Percentiles rank a stretch among this genome's conserved stretches.
phyloP scores from a whole-genome alignment of 441 rosid genomes.

The Biscutella laevigata region DNA sequence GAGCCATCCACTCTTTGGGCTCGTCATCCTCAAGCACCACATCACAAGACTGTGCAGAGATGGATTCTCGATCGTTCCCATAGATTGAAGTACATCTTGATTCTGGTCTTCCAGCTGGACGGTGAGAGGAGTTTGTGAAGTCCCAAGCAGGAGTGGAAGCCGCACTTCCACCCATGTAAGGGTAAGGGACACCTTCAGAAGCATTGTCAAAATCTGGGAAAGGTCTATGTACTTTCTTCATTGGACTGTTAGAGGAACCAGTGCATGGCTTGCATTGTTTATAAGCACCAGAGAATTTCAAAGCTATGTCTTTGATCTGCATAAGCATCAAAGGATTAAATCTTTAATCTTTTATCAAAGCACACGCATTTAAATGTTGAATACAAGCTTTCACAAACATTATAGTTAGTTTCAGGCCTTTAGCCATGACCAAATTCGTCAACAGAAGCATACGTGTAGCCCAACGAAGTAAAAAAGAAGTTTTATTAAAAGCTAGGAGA shows the following conservation, averaged over 20 bases:
- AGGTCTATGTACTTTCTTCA: slow-evolving; percentile 49
- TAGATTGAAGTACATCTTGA: slow-evolving; percentile 37
- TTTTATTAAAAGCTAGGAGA: slow-evolving; percentile 18
- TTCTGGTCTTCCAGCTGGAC: slow-evolving; percentile 35
- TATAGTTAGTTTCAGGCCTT: not conserved
- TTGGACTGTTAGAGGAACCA: slow-evolving; percentile 42
- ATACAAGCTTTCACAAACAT: not conserved
- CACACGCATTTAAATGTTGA: not conserved
- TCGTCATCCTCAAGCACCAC: slow-evolving; percentile 72
- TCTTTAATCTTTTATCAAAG: not conserved
- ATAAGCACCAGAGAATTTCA: slow-evolving; percentile 75
- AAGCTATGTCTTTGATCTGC: slow-evolving; percentile 94
- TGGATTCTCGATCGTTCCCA: slow-evolving; percentile 44
- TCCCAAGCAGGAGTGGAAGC: slow-evolving; percentile 99
- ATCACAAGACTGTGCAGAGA: slow-evolving; percentile 61
- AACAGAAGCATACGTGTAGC: not conserved
- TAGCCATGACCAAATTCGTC: not conserved
- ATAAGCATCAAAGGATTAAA: not conserved
- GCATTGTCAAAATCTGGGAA: slow-evolving; percentile 67
- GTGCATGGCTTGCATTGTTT: slow-evolving; percentile 81
- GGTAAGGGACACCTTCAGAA: slow-evolving; percentile 75
- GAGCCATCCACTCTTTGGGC: slow-evolving; percentile 99
- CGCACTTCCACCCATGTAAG: slow-evolving; percentile 68
- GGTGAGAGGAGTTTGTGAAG: slow-evolving; percentile 45
- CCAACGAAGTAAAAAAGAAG: slow-evolving; percentile 1